These are phyloP conservation scores for Cryptococcus deneoformans DNA, from an alignment of 1,284 basidiomycete genomes.

Conservation along the genomic window DNA sequence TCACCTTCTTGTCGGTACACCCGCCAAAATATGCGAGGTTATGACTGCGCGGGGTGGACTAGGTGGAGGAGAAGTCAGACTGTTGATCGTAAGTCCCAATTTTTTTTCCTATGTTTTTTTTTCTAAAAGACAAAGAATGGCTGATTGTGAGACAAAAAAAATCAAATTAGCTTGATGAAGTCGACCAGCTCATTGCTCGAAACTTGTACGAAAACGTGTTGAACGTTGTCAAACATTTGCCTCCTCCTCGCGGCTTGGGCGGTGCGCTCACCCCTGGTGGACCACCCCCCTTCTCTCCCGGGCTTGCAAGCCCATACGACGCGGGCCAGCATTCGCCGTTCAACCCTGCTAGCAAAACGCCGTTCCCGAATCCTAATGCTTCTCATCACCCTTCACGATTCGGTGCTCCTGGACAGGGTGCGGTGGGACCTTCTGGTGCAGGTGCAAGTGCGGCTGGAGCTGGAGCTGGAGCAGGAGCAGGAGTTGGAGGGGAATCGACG, in stretches of 20 bases:
- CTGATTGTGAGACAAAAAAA: neutral
- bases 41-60: slow-evolving; percentile 69
- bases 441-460: neutral
- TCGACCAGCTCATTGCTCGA: slow-evolving; percentile 94
- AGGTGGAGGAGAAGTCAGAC: slow-evolving; percentile 74
- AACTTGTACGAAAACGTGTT: slow-evolving; percentile 95
- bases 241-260: slow-evolving; percentile 60
- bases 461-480: too few relatives aligned
- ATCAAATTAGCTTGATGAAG: slow-evolving; percentile 69
- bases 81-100: slow-evolving; percentile 61
- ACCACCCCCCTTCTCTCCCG: slow-evolving; percentile 35
- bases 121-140: neutral
- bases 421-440: slow-evolving; percentile 8
- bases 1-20: slow-evolving; percentile 94
- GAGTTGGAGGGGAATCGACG: neutral
- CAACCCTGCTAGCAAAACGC: slow-evolving; percentile 51
- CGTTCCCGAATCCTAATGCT: slow-evolving; percentile 54
- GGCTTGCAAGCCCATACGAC: slow-evolving; percentile 47
- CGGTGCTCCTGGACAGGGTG: slow-evolving; percentile 19
- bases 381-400: slow-evolving; percentile 13
- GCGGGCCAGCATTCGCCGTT: slow-evolving; percentile 54
- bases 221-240: slow-evolving; percentile 84
- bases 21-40: slow-evolving; percentile 89
- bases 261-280: slow-evolving; percentile 28
- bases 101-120: neutral